A percentile compares a stretch with the other conserved stretches of the same genome.
Conservation (phyloP, 1,284 basidiomycete genomes). For the Trichosporon sp. region DNA sequence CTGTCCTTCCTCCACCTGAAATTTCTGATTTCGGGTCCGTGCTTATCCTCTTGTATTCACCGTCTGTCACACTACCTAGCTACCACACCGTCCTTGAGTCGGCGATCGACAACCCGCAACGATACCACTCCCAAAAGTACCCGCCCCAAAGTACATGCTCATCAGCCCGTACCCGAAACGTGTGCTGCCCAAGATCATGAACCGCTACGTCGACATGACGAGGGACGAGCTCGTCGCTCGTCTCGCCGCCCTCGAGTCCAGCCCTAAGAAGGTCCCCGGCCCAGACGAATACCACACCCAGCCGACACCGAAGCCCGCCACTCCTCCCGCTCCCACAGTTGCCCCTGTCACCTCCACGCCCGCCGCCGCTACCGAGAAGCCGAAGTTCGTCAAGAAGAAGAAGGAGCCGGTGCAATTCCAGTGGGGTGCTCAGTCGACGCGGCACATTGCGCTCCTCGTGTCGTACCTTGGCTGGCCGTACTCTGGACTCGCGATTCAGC, state of each 20-base stretch:
- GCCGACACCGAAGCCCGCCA: constrained; percentile 17
- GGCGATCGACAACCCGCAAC: neutral
- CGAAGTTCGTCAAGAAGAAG: constrained; percentile 27
- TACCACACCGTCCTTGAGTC: too few species aligned
- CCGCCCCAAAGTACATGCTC: neutral
- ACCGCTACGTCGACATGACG: constrained; percentile 38
- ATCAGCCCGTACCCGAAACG: constrained; percentile 16
- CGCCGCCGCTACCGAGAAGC: neutral
- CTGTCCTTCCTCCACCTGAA: neutral
- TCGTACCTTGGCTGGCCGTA: constrained; percentile 92
- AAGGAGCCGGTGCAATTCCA: constrained; percentile 51
- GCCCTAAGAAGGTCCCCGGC: neutral
- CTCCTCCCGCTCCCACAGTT: constrained; percentile 2
- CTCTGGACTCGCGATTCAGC: constrained; percentile 82
- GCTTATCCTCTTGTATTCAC: too few species aligned
- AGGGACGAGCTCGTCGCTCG: constrained; percentile 68
- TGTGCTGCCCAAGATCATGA: constrained; percentile 24
- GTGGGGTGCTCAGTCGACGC: constrained; percentile 69
- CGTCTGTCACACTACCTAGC: neutral
- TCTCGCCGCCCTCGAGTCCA: constrained; percentile 46
- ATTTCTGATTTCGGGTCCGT: neutral
- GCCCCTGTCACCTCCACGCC: neutral
- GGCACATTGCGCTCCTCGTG: constrained; percentile 90
- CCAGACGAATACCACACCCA: constrained; percentile 60
- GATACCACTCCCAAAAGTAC: too few species aligned